Base-by-base conservation (phyloP, 768 basidiomycete genomes). In the Xanthoconium stramineum region DNA sequence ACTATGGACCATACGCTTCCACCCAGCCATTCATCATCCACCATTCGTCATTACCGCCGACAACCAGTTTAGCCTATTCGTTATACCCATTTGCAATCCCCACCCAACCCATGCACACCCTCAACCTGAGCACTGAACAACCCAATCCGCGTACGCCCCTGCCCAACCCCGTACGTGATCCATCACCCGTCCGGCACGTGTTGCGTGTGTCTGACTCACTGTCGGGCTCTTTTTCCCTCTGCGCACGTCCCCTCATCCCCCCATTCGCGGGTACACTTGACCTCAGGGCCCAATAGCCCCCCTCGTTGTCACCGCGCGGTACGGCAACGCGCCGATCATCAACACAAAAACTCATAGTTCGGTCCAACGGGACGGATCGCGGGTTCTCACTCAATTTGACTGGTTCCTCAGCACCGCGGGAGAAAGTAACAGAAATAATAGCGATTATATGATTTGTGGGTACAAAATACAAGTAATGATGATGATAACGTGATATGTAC, bases 271-370 rank as follows among this genome's bases (percentile, higher is more conserved):
- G 24, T 24, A 4, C 24, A 24, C 24, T 24, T 24, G 24, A 24
- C 24, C 4, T 24, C 24, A 24, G 24, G 24, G 24, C 24, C 24
- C 24, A 24, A 24, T 24, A 24, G 4, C 24, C 24, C 24, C 19
- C 68, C 64, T 69, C 68, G 50, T 68, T 67, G 68, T 50, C 44
- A 49, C 45, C 67, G 45, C 24, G 32, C 45, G 45, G 44, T 4
- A 24, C 24, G 24, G 24, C 24, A 24, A 24, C 24, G 24, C 30
- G 15, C 2, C 15, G 30, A 33, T 46, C 30, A 19, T 15, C 15
- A 42, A 24, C 24, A 24, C 24, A 24, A 24, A 4, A 2, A 24
- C 24, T 24, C 24, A 24, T 24, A 24, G 24, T 24, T 42, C 20
- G 9, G 14, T 14, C 36, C 36, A 37, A 15, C 13, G 28, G 28